A percentile compares a stretch with the other conserved stretches of the same genome.
Evolutionary conservation across 176 grass and related monocot genomes (phyloP).

Genomic region (Calamus simplicifolius): DNA sequence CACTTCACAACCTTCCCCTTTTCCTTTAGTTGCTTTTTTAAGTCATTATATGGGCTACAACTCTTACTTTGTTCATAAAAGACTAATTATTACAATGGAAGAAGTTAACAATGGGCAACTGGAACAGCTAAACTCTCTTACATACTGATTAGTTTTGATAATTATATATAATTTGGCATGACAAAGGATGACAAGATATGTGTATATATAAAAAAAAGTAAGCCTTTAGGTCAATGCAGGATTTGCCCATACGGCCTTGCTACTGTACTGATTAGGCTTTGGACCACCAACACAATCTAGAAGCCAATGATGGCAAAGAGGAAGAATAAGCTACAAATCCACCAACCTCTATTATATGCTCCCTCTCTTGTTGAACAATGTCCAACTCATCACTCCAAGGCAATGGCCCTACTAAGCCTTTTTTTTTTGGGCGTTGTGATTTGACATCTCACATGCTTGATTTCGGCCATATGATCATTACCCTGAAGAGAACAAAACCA

Average conservation of each 20-base stretch:
- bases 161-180: no score
- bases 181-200: no score
- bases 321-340: conserved; percentile 22
- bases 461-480: conserved; percentile 25
- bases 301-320: conserved; percentile 11
- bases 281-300: conserved; percentile 15
- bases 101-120: no score
- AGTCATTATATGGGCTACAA: no score
- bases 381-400: no score
- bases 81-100: no score
- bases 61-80: no score
- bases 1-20: no score
- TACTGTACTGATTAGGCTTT: conserved; percentile 17
- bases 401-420: background rate
- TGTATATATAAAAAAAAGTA: no score
- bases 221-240: background rate
- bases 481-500: conserved; percentile 22
- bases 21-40: no score
- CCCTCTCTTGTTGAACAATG: background rate
- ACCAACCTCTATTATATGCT: conserved; percentile 14
- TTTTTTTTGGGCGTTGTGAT: background rate
- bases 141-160: no score
- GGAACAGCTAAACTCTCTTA: no score
- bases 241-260: conserved; percentile 17
- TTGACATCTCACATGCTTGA: conserved; percentile 1